A percentile compares a stretch with the other conserved stretches of the same genome.
These are phyloP conservation scores for Kazachstania bromeliacearum DNA, from an alignment of 805 yeast genomes.

Conservation along the genomic window DNA sequence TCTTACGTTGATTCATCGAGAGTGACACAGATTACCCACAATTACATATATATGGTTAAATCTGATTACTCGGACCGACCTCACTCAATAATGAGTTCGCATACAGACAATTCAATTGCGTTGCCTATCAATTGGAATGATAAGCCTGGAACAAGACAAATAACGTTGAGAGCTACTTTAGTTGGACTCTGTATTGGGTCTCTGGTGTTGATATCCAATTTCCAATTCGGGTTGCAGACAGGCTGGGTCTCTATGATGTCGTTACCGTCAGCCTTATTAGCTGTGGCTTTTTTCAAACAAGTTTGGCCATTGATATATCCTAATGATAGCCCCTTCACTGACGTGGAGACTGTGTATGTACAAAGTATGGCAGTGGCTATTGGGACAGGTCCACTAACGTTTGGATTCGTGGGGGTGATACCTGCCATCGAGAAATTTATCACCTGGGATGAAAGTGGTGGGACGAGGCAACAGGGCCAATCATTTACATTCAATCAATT, in stretches of 20 bases:
- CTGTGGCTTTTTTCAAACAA: constrained; percentile 70
- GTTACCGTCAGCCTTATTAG: constrained; percentile 82
- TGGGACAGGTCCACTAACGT: constrained; percentile 95
- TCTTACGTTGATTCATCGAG: too few species aligned
- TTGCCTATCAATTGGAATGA: constrained; percentile 34
- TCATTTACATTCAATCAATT: constrained; percentile 42
- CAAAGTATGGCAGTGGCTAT: constrained; percentile 94
- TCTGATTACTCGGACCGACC: too few species aligned
- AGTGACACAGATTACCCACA: too few species aligned
- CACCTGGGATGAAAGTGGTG: constrained; percentile 68
- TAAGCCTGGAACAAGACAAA: constrained; percentile 50
- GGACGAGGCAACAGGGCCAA: constrained; percentile 23
- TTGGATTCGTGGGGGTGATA: constrained; percentile 88
- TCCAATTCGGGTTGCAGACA: constrained; percentile 93
- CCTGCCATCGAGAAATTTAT: constrained; percentile 92
- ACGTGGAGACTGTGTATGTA: constrained; percentile 88
- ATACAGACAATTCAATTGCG: too few species aligned
- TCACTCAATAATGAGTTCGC: too few species aligned
- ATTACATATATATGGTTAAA: too few species aligned
- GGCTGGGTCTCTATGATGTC: constrained; percentile 99
- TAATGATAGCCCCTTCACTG: constrained; percentile 47
- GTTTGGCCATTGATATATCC: constrained; percentile 29
- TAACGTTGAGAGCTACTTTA: constrained; percentile 62
- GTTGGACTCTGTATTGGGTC: constrained; percentile 84
- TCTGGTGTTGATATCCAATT: constrained; percentile 75